Evolutionary conservation across 2,329 filamentous ascomycete genomes (phyloP).

Genomic region (Xylaria sp.): DNA sequence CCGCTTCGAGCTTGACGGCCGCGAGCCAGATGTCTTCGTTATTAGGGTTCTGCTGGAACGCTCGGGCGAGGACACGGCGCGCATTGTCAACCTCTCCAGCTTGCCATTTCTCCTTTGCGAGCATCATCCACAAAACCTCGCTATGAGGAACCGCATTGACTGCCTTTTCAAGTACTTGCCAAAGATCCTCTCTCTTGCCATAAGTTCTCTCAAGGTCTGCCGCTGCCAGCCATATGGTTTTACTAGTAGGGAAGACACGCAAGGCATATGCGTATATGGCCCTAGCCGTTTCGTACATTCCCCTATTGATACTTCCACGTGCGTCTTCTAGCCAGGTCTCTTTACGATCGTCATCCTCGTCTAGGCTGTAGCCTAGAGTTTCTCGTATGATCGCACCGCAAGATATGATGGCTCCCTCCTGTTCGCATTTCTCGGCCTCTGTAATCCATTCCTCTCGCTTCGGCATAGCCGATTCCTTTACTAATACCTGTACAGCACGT

Average conservation of each 20-base stretch:
- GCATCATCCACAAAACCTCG: constrained; percentile 94
- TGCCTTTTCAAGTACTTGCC: constrained; percentile 88
- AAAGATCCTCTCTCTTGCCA: constrained; percentile 83
- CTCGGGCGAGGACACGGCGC: constrained; percentile 83
- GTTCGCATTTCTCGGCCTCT: constrained; percentile 94
- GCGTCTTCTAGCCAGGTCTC: constrained; percentile 97
- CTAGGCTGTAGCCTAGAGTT: constrained; percentile 90
- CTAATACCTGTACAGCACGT: constrained; percentile 87
- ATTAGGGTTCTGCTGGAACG: constrained; percentile 94
- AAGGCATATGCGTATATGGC: constrained; percentile 94
- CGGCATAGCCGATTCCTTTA: constrained; percentile 93
- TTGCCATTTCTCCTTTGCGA: constrained; percentile 94
- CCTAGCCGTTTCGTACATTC: constrained; percentile 87
- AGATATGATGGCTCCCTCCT: constrained; percentile 86
- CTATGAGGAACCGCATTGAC: constrained; percentile 93
- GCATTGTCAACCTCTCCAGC: constrained; percentile 88
- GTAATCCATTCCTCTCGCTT: constrained; percentile 97
- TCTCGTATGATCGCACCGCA: constrained; percentile 91
- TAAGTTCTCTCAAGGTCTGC: constrained; percentile 92
- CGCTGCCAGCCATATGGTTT: constrained; percentile 88
- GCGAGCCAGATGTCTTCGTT: constrained; percentile 99
- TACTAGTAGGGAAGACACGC: constrained; percentile 88
- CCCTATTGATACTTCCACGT: constrained; percentile 80
- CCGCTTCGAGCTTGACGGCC: constrained; percentile 94
- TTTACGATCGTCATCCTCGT: constrained; percentile 96